Evolutionary conservation across 78 protist genomes (phyloP).

Genomic region (Dictyostelium citrinum): DNA sequence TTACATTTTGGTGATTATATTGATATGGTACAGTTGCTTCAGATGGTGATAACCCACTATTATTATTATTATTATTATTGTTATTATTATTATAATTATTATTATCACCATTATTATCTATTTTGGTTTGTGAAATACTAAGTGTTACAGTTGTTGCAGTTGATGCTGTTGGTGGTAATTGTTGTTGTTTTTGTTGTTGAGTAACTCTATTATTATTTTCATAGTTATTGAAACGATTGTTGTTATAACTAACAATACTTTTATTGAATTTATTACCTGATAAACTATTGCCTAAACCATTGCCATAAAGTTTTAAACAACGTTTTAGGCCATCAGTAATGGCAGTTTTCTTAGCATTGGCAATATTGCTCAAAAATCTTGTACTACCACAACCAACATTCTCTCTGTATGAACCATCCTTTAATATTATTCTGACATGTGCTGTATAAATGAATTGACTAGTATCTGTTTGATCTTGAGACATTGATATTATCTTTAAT

Average conservation of each 20-base stretch:
- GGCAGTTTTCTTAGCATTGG: conserved; percentile 13
- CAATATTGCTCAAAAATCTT: background rate
- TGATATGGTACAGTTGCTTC: background rate
- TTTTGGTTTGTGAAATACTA: background rate
- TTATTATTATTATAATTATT: background rate
- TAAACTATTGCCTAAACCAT: conserved; percentile 3
- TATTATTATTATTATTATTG: background rate
- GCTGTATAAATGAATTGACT: background rate
- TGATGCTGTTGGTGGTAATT: background rate
- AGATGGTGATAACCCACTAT: background rate
- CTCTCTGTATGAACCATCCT: conserved; percentile 36
- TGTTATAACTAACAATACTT: background rate
- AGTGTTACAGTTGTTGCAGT: background rate
- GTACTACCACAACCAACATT: background rate
- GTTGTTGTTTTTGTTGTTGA: background rate
- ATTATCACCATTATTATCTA: background rate
- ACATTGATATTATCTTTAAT: background rate
- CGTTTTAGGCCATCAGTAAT: background rate
- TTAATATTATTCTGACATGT: background rate
- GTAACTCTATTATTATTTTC: background rate
- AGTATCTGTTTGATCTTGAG: background rate
- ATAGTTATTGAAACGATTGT: background rate
- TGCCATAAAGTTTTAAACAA: background rate
- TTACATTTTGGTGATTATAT: background rate
- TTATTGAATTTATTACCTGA: background rate